Base-by-base conservation (phyloP, 2,329 filamentous ascomycete genomes). In the Coniella lustricola region DNA sequence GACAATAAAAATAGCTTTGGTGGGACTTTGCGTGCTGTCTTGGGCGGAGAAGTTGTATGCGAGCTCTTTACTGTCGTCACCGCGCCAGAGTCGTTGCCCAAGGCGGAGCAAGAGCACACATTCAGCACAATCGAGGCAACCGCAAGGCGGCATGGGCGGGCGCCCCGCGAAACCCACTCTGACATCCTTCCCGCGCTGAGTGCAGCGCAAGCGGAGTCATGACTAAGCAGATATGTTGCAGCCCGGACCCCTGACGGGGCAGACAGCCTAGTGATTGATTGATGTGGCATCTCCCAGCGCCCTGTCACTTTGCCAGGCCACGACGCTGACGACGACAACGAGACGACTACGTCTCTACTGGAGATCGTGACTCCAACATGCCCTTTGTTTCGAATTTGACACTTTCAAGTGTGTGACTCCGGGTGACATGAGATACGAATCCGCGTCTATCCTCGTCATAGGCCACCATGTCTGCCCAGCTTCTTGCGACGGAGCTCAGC, bases 401-500 rank as follows among this genome's bases (percentile, higher is more conserved):
- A 12, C 3, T 29, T 29, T 21, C 39, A 14, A 3, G 22, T 34
- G 18, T 22, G 21, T 7, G 13, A 34, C 7, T 18, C 34, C 25
- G 17, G 37, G 16, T 47, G 37, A 21, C 44, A 41, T 47, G 44
- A 41, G 21, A 22, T 41, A 18, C 25, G 25, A 31, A 25, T 41
- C n/a, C 44, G 17, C 14, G 17, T 14, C 10, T 40, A 37, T 18
- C 17, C 32, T 16, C 45, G 42, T 48, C 13, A 48, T 41, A 50
- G 49, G 37, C 39, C 65, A 83, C 71, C 61, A 95, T 95, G 90
- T 94, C 90, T 67, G 85, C 89, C 60, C 88, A 94, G 77, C 83
- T 95, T 62, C 78, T 96, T 61, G 82, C 84, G 62, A 84, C 87
- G 50, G 90, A 96, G 77, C 80, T 96, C 65, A 81, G 85, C 62